Evolutionary conservation across 331 rosid genomes (phyloP).

Genomic region (Dryas integrifolia): DNA sequence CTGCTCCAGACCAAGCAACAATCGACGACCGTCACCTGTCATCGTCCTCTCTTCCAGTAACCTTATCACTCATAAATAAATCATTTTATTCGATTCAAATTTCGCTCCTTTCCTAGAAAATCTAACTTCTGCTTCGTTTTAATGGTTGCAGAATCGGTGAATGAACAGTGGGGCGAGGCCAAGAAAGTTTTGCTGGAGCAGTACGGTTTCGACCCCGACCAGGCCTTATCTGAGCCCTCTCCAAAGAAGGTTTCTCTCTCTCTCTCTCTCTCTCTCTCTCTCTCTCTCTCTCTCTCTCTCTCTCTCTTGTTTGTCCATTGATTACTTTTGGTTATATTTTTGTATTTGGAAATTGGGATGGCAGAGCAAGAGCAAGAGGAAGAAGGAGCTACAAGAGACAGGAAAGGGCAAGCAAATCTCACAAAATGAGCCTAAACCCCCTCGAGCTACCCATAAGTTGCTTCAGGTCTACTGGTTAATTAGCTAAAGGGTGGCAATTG

Average conservation of each 20-base stretch:
- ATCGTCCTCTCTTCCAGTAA: slow-evolving; percentile 50
- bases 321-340: background rate
- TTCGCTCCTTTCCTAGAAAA: slow-evolving; percentile 3
- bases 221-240: slow-evolving; percentile 59
- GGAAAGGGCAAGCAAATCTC: slow-evolving; percentile 44
- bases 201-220: slow-evolving; percentile 83
- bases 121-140: background rate
- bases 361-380: slow-evolving; percentile 62
- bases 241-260: slow-evolving; percentile 44
- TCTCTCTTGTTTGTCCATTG: background rate
- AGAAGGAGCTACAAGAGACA: slow-evolving; percentile 41
- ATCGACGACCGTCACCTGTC: slow-evolving; percentile 26
- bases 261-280: slow-evolving; percentile 23
- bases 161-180: slow-evolving; percentile 49
- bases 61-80: slow-evolving; percentile 12
- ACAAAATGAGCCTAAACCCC: slow-evolving; percentile 48
- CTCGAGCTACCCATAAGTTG: slow-evolving; percentile 75
- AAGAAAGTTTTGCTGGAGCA: slow-evolving; percentile 64
- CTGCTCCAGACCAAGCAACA: slow-evolving; percentile 32
- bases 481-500: background rate
- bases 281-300: slow-evolving; percentile 20
- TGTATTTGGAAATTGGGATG: slow-evolving; percentile 11
- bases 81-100: background rate
- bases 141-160: slow-evolving; percentile 44
- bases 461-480: slow-evolving; percentile 53